phyloP scores from a whole-genome alignment of 2,329 filamentous ascomycete genomes.

The Aschersonia sp. region DNA sequence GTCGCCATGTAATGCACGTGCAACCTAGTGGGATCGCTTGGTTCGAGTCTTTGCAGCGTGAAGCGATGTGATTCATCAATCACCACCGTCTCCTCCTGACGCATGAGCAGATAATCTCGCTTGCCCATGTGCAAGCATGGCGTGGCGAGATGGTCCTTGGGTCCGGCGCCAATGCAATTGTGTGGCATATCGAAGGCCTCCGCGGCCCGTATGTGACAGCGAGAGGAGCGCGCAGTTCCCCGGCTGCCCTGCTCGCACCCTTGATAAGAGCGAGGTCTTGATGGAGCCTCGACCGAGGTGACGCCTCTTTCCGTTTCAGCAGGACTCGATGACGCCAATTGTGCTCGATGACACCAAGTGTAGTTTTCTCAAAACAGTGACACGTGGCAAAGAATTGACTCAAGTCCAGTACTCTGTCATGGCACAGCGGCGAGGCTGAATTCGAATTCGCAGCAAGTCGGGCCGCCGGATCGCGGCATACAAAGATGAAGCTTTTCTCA shows the following conservation, averaged over 20 bases:
- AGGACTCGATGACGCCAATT: too few species aligned
- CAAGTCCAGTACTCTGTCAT: too few species aligned
- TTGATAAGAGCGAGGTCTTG: neutral
- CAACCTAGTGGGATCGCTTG: conserved; percentile 15
- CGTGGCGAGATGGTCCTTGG: neutral
- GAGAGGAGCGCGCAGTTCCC: neutral
- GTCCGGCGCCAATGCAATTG: neutral
- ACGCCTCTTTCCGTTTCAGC: too few species aligned
- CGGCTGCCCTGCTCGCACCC: neutral
- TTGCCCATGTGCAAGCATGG: neutral
- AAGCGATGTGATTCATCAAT: neutral
- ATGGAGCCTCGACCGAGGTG: neutral
- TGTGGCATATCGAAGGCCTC: neutral
- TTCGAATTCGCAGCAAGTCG: too few species aligned
- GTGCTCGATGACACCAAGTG: too few species aligned
- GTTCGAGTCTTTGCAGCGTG: neutral
- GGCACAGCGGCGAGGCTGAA: too few species aligned
- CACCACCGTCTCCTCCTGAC: neutral
- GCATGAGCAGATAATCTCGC: neutral
- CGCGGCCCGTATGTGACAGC: neutral
- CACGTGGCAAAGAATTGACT: too few species aligned
- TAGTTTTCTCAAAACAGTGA: too few species aligned
- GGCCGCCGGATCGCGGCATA: too few species aligned
- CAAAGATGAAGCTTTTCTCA: too few species aligned
- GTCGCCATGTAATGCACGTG: conserved; percentile 28